Evolutionary conservation across 345 rosid species (phyloP), one percentile per base, ranked within the genome.

Genomic region (Eucalyptus pauciflora): DNA sequence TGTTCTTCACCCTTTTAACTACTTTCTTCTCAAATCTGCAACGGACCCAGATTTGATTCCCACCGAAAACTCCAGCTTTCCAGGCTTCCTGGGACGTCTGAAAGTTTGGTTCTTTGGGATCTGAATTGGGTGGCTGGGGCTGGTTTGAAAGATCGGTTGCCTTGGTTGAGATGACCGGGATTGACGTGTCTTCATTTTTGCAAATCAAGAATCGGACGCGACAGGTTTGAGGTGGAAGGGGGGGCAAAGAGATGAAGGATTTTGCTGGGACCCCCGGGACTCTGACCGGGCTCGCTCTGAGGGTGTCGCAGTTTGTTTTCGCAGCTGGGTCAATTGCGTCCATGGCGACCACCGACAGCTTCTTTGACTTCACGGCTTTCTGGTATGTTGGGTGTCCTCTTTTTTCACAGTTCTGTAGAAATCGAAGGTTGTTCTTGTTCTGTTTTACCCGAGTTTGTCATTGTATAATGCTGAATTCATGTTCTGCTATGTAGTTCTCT

Each of bases 261-360:
- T 94, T 96, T 91, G 94, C 96, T 69, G 98, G 98, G 86, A 94
- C 96, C 64, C 99, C 99, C 7, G 98, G 99, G 91, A 96, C 98
- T 64, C 86, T 93, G 92, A 95, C 97, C 56, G 95, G 93, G 80
- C 92, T 96, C 48, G 89, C 88, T 89, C 91, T 96, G 92, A 94
- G 99, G 93, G 91, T 96, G 81, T 90, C 91, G 7, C 99, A 96
- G 92, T 95, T 94, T 90, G 90, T 93, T 64, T 97, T 96, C 85
- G 98, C 99, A 29, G 95, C 94, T 90, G 96, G 93, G 76, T 95
- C 99, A 6, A 95, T 97, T 91, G 94, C 95, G 87, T 93, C 93
- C 83, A 95, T 95, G 94, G 92, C 94, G 58, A 92, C 97, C 89
- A 94, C 97, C 29, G 25, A 88, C 88, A 91, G 87, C 49, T 96